Conservation (phyloP, 106 monocot species). For the Allium cepa region DNA sequence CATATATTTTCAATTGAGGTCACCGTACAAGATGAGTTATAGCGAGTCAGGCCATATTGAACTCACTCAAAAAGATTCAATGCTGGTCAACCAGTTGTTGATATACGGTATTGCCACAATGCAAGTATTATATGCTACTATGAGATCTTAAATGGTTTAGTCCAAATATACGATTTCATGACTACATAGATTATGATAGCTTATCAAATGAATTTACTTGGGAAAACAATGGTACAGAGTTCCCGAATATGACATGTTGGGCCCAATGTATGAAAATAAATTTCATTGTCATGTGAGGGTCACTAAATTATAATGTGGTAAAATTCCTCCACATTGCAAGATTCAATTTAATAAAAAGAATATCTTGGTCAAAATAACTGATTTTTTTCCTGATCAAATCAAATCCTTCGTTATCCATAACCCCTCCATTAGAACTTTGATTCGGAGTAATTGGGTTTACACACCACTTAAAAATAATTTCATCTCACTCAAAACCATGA, state of each 20-base stretch:
- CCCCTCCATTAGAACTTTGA: slow-evolving; percentile 31
- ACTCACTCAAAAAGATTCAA: too few relatives aligned
- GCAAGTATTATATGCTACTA: too few relatives aligned
- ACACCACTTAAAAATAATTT: slow-evolving; percentile 1
- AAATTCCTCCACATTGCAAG: slow-evolving; percentile 17
- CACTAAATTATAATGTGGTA: slow-evolving; percentile 11
- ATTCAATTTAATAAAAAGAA: slow-evolving; percentile 23
- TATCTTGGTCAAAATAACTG: slow-evolving; percentile 20
- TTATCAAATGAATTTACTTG: not conserved
- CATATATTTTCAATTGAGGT: too few relatives aligned
- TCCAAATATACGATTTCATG: too few relatives aligned
- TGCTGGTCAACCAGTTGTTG: too few relatives aligned
- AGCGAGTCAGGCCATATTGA: too few relatives aligned
- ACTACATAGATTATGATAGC: too few relatives aligned
- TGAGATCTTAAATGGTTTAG: too few relatives aligned
- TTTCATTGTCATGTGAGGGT: slow-evolving; percentile 20
- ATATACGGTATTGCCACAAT: too few relatives aligned
- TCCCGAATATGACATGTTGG: slow-evolving; percentile 20
- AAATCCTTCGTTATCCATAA: slow-evolving; percentile 2
- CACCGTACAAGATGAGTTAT: too few relatives aligned
- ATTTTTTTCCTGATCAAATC: not conserved
- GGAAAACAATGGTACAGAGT: not conserved
- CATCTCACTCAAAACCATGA: slow-evolving; percentile 17
- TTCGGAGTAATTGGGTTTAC: not conserved
- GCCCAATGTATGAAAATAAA: slow-evolving; percentile 1